A percentile compares a stretch with the other conserved stretches of the same genome.
Evolutionary conservation across 169 alveolate genomes (phyloP).

Genomic region (Eimeria acervulina): DNA sequence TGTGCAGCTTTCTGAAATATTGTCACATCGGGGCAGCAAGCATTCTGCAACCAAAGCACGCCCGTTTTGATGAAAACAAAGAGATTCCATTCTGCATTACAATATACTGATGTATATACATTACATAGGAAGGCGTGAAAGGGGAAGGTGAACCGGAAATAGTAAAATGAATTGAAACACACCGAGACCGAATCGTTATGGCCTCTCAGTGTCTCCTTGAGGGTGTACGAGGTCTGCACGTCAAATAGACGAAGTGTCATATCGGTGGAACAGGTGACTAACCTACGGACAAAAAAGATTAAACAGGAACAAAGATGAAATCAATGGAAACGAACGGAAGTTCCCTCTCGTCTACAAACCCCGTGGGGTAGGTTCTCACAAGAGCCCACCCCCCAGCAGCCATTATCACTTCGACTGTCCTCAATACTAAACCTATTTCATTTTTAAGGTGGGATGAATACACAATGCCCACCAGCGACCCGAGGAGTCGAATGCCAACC

Average conservation of each 20-base stretch:
- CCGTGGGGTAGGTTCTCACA: no score
- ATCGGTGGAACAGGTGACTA: constrained; percentile 54
- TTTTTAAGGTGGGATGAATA: neutral
- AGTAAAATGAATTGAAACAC: neutral
- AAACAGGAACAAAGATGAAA: neutral
- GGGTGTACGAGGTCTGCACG: constrained; percentile 70
- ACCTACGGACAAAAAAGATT: neutral
- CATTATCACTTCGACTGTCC: no score
- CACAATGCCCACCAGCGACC: constrained; percentile 68
- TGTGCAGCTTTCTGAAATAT: no score
- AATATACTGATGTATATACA: no score
- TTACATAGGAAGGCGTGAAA: no score
- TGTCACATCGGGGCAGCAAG: no score
- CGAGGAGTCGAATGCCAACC: constrained; percentile 55
- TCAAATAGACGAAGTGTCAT: constrained; percentile 69
- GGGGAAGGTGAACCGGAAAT: no score
- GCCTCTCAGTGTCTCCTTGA: constrained; percentile 47
- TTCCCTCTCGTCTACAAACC: neutral
- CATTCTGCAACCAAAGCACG: no score
- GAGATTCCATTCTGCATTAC: no score
- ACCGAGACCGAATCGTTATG: constrained; percentile 68
- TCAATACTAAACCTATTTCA: no score
- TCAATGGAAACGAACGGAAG: neutral
- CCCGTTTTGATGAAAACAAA: no score
- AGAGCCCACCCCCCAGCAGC: no score